Base-by-base conservation (phyloP, 2,329 filamentous ascomycete genomes). In the Fusarium fracticaudum region DNA sequence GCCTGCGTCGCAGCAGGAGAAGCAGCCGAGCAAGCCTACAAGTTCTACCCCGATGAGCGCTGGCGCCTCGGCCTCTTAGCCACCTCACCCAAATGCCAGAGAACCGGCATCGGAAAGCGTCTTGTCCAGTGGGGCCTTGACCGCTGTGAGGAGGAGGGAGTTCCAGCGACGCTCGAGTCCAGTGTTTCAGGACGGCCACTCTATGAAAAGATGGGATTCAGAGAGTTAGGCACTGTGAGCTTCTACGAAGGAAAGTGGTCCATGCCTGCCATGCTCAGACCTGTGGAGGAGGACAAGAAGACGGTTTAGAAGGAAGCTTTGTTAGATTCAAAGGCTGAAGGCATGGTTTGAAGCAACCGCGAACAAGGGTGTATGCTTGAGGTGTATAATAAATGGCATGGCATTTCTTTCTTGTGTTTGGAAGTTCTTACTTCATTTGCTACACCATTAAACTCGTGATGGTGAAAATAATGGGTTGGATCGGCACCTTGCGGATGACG, bases 41-140 rank as follows among this genome's bases (percentile, higher is more conserved):
- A 37, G 5, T 31, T 70, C 22, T 70, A 73, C 15, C 70, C 69
- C 4, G 11, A 38, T 7, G 64, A 72, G 41, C 53, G 70, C 20
- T 73, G 69, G 70, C 45, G 69, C 17, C 65, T 72, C 4, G 22
- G 57, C 6, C 69, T 61, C 41, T 13, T 72, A 24, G 70, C 64
- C 2, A 71, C 72, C 6, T 73, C 64, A 0, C 65, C 69, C 1
- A 70, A 70, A 18, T 72, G 41, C 4, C 70, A 70, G 8, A 44
- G 70, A 24, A 73, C 53, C 20, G 69, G 70, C 0, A 69, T 72
- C 38, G 70, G 69, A 18, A 38, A 29, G 11, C 54, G 65, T 10
- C 69, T 72, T 14, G 35, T 64, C 1, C 64, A 65, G 47, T 72
- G 70, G 70, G 70, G 70, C 2, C 50, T 72, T 13, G 69, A 72